phyloP scores from a whole-genome alignment of 345 rosid species.

The Melastoma malabathricum region DNA sequence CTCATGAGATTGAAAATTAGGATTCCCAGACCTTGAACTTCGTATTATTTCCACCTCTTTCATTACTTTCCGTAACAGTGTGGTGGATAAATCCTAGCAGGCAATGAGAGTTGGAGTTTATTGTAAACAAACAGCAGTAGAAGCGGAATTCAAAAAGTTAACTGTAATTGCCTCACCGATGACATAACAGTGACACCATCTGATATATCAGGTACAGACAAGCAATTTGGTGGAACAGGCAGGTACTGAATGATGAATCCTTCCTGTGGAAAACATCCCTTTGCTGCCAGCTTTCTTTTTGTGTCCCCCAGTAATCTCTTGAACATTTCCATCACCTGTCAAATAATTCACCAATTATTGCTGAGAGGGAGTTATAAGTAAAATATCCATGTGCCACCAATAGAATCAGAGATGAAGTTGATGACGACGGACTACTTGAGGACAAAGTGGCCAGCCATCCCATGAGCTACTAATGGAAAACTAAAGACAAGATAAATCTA shows the following conservation, averaged over 20 bases:
- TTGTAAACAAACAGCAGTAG: conserved; percentile 2
- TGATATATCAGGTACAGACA: conserved; percentile 78
- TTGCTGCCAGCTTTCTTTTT: conserved; percentile 54
- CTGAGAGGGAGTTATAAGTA: neutral
- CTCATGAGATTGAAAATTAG: too few species aligned
- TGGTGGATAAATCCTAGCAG: conserved; percentile 64
- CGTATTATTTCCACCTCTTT: too few species aligned
- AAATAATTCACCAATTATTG: neutral
- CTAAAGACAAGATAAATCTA: too few species aligned
- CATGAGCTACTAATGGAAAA: too few species aligned
- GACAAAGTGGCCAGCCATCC: too few species aligned
- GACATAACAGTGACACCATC: conserved; percentile 80
- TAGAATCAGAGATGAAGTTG: too few species aligned
- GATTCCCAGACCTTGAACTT: too few species aligned
- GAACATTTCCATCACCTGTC: conserved; percentile 66
- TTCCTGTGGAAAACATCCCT: conserved; percentile 86
- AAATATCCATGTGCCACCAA: too few species aligned
- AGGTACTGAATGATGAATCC: conserved; percentile 63
- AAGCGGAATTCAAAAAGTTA: conserved; percentile 3
- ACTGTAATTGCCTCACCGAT: conserved; percentile 39
- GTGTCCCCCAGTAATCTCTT: conserved; percentile 56
- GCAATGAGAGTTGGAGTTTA: conserved; percentile 2
- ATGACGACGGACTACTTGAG: too few species aligned
- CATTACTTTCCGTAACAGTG: conserved; percentile 25
- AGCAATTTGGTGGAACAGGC: conserved; percentile 94